Evolutionary conservation across 2,329 filamentous ascomycete species (phyloP).

Genomic region (Parascedosporium putredinis): DNA sequence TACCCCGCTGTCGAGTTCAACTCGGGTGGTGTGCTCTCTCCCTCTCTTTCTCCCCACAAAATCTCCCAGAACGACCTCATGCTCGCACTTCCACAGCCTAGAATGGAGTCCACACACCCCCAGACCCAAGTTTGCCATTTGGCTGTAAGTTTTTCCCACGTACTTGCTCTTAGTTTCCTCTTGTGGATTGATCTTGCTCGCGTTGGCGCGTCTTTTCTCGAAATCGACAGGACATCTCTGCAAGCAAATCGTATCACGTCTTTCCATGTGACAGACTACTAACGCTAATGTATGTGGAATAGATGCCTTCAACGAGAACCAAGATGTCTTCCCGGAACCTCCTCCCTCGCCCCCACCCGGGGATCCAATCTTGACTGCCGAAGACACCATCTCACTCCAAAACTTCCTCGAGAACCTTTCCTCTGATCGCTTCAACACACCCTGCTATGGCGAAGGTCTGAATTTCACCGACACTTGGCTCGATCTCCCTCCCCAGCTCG

Average conservation of each 20-base stretch:
- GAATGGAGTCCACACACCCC: conserved; percentile 49
- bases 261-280: too few species aligned
- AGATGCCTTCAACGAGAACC: conserved; percentile 1
- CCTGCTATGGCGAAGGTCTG: conserved; percentile 40
- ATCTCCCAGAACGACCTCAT: conserved; percentile 35
- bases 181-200: too few species aligned
- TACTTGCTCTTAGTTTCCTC: too few species aligned
- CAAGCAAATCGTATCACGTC: too few species aligned
- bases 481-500: conserved; percentile 52
- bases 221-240: too few species aligned
- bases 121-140: conserved; percentile 42
- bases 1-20: too few species aligned
- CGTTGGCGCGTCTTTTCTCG: background rate
- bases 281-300: too few species aligned
- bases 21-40: too few species aligned
- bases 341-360: conserved; percentile 54
- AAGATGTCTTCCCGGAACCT: conserved; percentile 20
- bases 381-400: conserved; percentile 47
- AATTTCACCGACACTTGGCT: conserved; percentile 42
- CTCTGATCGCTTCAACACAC: conserved; percentile 37
- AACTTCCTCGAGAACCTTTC: conserved; percentile 46
- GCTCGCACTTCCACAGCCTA: conserved; percentile 45
- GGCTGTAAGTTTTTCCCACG: conserved; percentile 49
- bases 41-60: conserved; percentile 8
- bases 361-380: conserved; percentile 54